Base-by-base conservation (phyloP, 352 stramenopile genomes). In the Phytophthora sansomeana region DNA sequence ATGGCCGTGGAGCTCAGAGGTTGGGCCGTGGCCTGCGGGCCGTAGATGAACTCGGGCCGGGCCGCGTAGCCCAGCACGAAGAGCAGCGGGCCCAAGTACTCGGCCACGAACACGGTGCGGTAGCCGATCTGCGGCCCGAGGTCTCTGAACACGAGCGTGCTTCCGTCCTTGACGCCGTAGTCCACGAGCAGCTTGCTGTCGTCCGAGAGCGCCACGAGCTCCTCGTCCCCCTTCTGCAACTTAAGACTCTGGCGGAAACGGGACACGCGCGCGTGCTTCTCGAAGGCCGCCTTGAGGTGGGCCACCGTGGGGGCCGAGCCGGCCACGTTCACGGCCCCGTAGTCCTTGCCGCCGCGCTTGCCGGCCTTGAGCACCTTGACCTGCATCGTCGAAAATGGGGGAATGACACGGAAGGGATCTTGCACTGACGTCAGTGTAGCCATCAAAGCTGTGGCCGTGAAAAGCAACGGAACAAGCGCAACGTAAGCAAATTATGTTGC, bases 121-220 rank as follows among this genome's bases (percentile, higher is more conserved):
- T 96, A 96, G 33, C 88, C 90, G 63, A 97, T 96, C 62, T 97
- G 90, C 30, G 86, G 85, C 0, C 90, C 90, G 2, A 96, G 59
- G 70, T 97, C 86, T 63, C 91, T 89, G 69, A 95, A 87, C 38
- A 87, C 69, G 16, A 93, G 70, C 61, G 80, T 77, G 35, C 72
- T 58, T 36, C 62, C 69, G 51, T 77, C 66, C 63, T 81, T 82
- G 52, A 91, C 71, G 63, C 83, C 83, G 54, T 87, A 87, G 33
- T 76, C 64, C 38, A 72, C 69, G 26, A 93, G 68, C 58, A 79
- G 65, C 68, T 89, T 83, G 16, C 17, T 63, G 61, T 93, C 85
- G 43, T 90, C 85, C 30, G 61, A 60, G n/a, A 93, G 73, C 35
- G 82, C 44, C 63, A 80, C 59, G 10, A 75, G 42, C n/a, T n/a